Percentiles rank a stretch among this genome's conserved stretches.
phyloP scores from a whole-genome alignment of 2,329 filamentous ascomycete species.

The Diaporthe eres region DNA sequence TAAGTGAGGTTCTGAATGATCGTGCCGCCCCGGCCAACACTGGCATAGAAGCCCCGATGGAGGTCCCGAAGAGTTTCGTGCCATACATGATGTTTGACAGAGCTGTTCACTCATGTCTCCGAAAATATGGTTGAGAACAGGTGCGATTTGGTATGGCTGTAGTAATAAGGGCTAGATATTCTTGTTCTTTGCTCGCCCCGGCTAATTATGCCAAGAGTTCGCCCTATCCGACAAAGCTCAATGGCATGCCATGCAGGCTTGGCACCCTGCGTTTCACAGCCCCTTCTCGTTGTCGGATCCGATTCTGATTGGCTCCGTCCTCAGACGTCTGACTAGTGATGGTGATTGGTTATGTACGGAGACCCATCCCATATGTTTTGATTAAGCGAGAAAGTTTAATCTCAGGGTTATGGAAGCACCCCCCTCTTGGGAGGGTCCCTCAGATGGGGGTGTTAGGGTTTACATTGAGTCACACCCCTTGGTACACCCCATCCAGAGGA shows the following conservation, averaged over 20 bases:
- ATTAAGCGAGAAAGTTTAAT: too few relatives aligned
- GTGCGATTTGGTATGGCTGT: neutral
- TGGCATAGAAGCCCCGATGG: neutral
- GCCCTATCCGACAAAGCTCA: neutral
- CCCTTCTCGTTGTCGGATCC: conserved; percentile 13
- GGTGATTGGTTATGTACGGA: neutral
- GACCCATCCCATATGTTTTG: too few relatives aligned
- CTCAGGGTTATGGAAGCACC: too few relatives aligned
- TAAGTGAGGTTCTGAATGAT: neutral
- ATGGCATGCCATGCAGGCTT: conserved; percentile 3
- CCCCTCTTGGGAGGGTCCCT: too few relatives aligned
- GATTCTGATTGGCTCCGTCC: neutral
- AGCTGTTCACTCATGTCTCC: neutral
- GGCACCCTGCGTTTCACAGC: neutral
- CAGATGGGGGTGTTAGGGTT: too few relatives aligned
- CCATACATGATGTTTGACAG: neutral
- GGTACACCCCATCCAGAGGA: too few relatives aligned
- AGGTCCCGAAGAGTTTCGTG: neutral
- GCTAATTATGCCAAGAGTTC: neutral
- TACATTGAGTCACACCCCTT: too few relatives aligned
- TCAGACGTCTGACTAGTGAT: neutral
- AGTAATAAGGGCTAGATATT: neutral
- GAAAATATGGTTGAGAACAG: neutral
- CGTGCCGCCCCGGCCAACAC: neutral
- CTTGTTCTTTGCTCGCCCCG: neutral